Percentiles rank a stretch among this genome's conserved stretches.
Evolutionary conservation across 2,329 filamentous ascomycete species (phyloP).

Genomic region (Arthrobotrys musiformis): DNA sequence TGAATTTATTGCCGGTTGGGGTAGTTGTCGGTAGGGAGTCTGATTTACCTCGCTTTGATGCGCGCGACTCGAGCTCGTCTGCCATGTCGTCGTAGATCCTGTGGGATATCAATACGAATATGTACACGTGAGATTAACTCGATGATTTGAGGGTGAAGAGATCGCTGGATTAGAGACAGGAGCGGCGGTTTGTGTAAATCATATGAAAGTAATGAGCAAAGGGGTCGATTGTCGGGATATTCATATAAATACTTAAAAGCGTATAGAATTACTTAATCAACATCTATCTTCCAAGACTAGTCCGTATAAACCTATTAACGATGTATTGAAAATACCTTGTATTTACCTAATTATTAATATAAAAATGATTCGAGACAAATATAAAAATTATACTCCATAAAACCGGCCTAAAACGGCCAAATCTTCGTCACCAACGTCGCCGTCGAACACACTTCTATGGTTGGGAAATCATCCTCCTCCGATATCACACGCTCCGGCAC

Average conservation of each 20-base stretch:
- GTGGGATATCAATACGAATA: too few species aligned
- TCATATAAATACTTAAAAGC: background rate
- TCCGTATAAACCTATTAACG: too few species aligned
- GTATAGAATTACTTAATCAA: background rate
- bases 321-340: background rate
- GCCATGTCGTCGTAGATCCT: too few species aligned
- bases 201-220: background rate
- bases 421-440: slow-evolving; percentile 18
- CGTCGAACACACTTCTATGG: slow-evolving; percentile 9
- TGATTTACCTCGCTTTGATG: too few species aligned
- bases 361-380: too few species aligned
- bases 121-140: background rate
- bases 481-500: background rate
- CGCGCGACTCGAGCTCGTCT: too few species aligned
- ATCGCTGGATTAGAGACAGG: background rate
- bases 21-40: background rate
- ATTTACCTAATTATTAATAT: too few species aligned
- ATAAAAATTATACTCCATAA: background rate
- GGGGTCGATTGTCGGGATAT: background rate
- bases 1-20: background rate
- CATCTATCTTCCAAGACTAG: background rate
- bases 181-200: background rate
- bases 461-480: background rate
- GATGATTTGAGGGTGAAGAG: background rate
- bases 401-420: slow-evolving; percentile 10